Evolutionary conservation across 306 rosid species (phyloP), one percentile per base, ranked within the genome.

Genomic region (Hylodesmum podocarpum): DNA sequence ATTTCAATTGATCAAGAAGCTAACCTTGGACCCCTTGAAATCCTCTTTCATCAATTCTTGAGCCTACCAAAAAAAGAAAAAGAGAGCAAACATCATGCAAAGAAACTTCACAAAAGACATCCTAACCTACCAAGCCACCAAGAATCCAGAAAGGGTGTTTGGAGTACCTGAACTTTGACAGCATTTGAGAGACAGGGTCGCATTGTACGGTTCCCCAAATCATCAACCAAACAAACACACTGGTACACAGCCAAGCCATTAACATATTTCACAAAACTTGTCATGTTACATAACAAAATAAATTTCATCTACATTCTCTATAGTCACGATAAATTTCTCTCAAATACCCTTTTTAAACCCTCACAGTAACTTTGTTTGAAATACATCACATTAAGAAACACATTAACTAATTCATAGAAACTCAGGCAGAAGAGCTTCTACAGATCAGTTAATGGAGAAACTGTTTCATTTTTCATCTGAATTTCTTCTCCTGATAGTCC

Each of bases 201-300:
- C 99, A 92, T 90, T 25, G 99, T 95, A 9, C 99, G 96, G 74
- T 92, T 92, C 14, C 94, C 97, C 80, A 65, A 37, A 1, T 76
- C 89, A 76, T 95, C 99, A 70, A 95, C 97, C 87, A 95, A 82
- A 90, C 99, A 95, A 85, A 95, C 97, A 83, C 99, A 95, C 96
- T 95, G 24, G 50, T 18, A 80, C 27, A 82, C 51, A 68, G 75
- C 3, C 68, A 72, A 64, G 13, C 68, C 40, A 79, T 69, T 21
- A 66, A 59, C 25, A 28, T 34, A 36, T 57, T 64, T 51, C 19
- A 54, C n/a, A n/a, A n/a, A n/a, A n/a, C 28, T 67, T 25, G 39
- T 18, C 33, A 28, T 53, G 41, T 25, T 11, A 16, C 16, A 21
- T 31, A 24, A 6, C 3, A 19, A n/a, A 11, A 5, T 11, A 24